Conservation (phyloP, 768 basidiomycete genomes). For the Rhodotorula paludigena region DNA sequence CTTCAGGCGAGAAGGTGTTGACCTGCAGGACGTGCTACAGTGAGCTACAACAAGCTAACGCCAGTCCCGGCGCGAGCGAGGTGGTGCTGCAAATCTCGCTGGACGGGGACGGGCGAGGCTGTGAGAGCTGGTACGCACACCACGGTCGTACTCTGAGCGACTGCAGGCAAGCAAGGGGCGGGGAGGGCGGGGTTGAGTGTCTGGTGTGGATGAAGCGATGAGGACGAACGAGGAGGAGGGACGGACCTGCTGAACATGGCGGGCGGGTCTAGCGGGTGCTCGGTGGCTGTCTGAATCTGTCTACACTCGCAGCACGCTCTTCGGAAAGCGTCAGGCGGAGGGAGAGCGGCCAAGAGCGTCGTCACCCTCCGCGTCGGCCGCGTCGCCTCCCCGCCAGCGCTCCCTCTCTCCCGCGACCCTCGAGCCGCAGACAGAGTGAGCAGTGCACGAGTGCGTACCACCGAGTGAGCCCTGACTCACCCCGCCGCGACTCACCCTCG, state of each 20-base stretch:
- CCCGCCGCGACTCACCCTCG: neutral
- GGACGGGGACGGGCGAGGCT: no score
- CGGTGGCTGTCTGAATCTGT: neutral
- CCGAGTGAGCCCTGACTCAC: neutral
- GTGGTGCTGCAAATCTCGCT: no score
- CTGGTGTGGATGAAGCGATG: neutral
- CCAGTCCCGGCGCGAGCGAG: no score
- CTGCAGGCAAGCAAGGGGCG: neutral
- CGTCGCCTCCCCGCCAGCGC: neutral
- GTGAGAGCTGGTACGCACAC: conserved; percentile 11
- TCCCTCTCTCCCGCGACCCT: neutral
- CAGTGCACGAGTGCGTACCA: neutral
- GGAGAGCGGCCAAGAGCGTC: neutral
- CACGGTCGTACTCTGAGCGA: conserved; percentile 40
- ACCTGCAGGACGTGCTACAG: conserved; percentile 53
- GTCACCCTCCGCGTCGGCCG: neutral
- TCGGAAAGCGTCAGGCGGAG: no score
- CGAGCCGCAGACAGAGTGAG: no score
- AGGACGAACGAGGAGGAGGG: neutral
- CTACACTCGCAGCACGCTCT: no score
- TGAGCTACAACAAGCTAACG: no score
- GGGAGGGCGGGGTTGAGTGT: neutral
- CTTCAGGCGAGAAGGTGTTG: conserved; percentile 98
- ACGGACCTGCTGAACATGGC: conserved; percentile 35
- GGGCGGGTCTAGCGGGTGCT: neutral